Evolutionary conservation across 345 rosid genomes (phyloP), one percentile per base, ranked within the genome.

Genomic region (Cardamine chenopodiifolia): DNA sequence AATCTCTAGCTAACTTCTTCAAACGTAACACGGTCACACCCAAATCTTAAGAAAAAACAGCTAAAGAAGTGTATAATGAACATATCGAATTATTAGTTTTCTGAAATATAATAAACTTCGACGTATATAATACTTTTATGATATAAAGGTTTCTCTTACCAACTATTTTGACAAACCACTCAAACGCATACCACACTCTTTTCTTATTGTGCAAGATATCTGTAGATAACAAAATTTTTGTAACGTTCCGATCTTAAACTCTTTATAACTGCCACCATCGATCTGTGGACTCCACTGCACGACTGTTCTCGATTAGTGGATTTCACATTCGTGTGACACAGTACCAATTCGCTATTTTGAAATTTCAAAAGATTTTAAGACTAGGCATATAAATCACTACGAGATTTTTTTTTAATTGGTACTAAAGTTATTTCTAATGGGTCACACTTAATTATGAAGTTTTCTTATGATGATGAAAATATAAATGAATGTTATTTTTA

Each of bases 1-100:
- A 66, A 14, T 65, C 31, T 65, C 17, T 66, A 47, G 72, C 31
- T 45, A 56, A 65, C 32, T 12, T 57, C 25, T 66, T 48, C 44
- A 56, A 45, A 64, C 15, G 56, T 42, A 32, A 29, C 65, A 54
- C 39, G 1, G 12, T 34, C 39, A 34, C 17, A 6, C 37, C 64
- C 35, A 73, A 44, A 7, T 12, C 26, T 55, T 55, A 7, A 55
- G 9, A 5, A 14, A 66, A 65, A 57, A 39, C 5, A 39, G 12
- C 44, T 39, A 39, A 39, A 15, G 28, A 35, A 57, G 39, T 31
- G 18, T 66, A 57, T 26, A 17, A 42, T 23, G 15, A 55, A 42
- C 29, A 11, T 55, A 64, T 29, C 25, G 19, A 42, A 31, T 23
- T 31, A 54, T 65, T 55, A 55, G 58, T 73, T 31, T 64, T 55